Percentiles rank a stretch among this genome's conserved stretches.
These are phyloP conservation scores for Agaricus subrufescens DNA, from an alignment of 768 basidiomycete species.

Conservation along the genomic window DNA sequence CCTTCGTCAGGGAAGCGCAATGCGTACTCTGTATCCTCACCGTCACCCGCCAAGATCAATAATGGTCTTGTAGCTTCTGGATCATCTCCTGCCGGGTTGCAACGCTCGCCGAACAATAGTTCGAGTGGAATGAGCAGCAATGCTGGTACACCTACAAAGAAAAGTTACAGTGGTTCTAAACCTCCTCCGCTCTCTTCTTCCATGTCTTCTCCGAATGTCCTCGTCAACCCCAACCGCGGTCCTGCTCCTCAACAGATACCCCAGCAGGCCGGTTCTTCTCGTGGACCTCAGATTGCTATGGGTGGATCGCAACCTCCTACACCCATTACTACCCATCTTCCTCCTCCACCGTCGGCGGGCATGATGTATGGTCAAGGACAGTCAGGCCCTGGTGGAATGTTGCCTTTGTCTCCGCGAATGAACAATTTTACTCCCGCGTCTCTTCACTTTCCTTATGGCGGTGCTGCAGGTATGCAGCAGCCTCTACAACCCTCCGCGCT, in stretches of 20 bases:
- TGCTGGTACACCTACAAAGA: constrained; percentile 40
- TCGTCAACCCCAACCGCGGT: constrained; percentile 18
- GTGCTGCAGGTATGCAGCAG: constrained; percentile 36
- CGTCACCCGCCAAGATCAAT: constrained; percentile 18
- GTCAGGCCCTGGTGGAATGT: constrained; percentile 21
- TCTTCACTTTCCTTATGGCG: background rate
- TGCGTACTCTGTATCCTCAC: constrained; percentile 49
- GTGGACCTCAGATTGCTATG: constrained; percentile 19
- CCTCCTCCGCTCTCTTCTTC: constrained; percentile 23
- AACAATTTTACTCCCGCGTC: constrained; percentile 28
- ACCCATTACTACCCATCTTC: constrained; percentile 39
- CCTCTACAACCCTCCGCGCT: constrained; percentile 49
- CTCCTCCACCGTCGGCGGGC: constrained; percentile 38
- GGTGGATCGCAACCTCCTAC: constrained; percentile 37
- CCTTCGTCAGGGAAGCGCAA: constrained; percentile 31
- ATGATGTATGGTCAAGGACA: constrained; percentile 39
- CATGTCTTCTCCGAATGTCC: constrained; percentile 14
- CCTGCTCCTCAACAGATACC: constrained; percentile 24
- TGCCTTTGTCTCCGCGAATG: constrained; percentile 51
- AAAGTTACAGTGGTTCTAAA: constrained; percentile 42
- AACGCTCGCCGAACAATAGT: constrained; percentile 35
- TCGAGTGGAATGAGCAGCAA: constrained; percentile 31
- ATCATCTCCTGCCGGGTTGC: constrained; percentile 33
- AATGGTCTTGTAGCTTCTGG: constrained; percentile 36
- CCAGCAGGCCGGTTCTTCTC: constrained; percentile 2